Evolutionary conservation across 2,329 filamentous ascomycete genomes (phyloP).

Genomic region (Aureobasidium sp.): DNA sequence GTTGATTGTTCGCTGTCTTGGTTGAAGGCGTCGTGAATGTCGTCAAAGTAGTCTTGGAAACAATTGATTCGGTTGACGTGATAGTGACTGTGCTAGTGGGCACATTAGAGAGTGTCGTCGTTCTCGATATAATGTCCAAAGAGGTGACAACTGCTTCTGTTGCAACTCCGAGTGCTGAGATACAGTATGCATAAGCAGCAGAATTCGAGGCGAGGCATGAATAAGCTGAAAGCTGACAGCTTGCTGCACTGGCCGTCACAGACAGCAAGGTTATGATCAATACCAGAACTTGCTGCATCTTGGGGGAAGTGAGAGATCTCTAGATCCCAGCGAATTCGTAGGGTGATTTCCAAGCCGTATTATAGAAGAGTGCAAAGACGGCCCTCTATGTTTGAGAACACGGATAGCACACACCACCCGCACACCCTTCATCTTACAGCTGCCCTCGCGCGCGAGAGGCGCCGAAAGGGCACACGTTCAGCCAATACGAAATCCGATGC

Average conservation of each 20-base stretch:
- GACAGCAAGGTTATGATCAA: not conserved
- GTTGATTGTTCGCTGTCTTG: not conserved
- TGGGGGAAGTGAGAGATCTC: not conserved
- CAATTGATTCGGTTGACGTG: not conserved
- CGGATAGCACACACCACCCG: not conserved
- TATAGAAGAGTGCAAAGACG: not conserved
- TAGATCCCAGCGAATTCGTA: not conserved
- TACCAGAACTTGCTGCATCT: not conserved
- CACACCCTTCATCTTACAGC: not conserved
- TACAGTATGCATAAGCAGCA: slow-evolving; percentile 8
- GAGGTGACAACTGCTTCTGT: not conserved
- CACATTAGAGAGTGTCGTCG: not conserved
- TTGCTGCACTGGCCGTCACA: slow-evolving; percentile 1
- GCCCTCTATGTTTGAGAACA: not conserved
- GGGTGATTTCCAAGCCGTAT: not conserved
- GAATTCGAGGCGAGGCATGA: slow-evolving; percentile 5
- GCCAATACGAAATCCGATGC: not conserved
- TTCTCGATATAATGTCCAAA: not conserved
- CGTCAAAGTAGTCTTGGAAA: not conserved
- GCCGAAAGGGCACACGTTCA: not conserved
- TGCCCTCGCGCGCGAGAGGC: not conserved
- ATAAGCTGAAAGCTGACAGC: slow-evolving; percentile 10
- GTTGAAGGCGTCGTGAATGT: not conserved
- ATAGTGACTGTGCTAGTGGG: not conserved
- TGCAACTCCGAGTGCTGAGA: slow-evolving; percentile 1